phyloP scores from a whole-genome alignment of 164 flowering plant genomes.

The Euptelea pleiosperma region DNA sequence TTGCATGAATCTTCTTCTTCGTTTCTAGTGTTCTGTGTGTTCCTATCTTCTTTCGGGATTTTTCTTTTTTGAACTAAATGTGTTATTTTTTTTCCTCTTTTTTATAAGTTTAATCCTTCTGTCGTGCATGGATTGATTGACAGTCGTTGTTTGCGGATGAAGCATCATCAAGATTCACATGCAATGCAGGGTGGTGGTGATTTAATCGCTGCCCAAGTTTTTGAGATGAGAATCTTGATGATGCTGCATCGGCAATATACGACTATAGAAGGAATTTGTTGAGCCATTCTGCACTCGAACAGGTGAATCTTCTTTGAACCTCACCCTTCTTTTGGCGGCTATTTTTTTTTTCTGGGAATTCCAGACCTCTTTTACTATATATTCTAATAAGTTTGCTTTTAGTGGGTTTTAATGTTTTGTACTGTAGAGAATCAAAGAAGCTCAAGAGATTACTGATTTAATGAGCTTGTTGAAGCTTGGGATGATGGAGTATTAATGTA shows the following conservation, averaged over 20 bases:
- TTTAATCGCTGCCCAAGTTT: neutral
- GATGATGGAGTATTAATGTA: too few species aligned
- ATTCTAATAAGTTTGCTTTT: too few species aligned
- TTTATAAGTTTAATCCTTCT: neutral
- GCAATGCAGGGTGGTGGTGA: slow-evolving; percentile 15
- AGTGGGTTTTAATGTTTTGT: too few species aligned
- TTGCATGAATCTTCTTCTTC: too few species aligned
- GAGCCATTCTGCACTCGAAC: neutral
- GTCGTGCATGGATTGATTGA: slow-evolving; percentile 6
- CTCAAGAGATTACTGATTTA: too few species aligned
- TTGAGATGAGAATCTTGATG: slow-evolving; percentile 69
- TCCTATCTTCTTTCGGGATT: too few species aligned
- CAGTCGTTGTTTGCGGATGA: slow-evolving; percentile 43
- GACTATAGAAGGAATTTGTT: slow-evolving; percentile 24
- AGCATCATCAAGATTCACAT: slow-evolving; percentile 54
- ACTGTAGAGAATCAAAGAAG: too few species aligned
- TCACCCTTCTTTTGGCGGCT: neutral
- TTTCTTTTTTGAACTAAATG: neutral
- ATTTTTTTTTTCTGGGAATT: neutral
- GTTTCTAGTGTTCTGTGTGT: too few species aligned
- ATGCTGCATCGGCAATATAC: slow-evolving; percentile 65
- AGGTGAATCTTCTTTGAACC: neutral
- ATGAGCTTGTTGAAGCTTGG: too few species aligned
- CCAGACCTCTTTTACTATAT: neutral
- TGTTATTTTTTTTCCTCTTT: neutral